A percentile compares a stretch with the other conserved stretches of the same genome.
Conservation (phyloP, 768 basidiomycete genomes). For the Suillus placidus region DNA sequence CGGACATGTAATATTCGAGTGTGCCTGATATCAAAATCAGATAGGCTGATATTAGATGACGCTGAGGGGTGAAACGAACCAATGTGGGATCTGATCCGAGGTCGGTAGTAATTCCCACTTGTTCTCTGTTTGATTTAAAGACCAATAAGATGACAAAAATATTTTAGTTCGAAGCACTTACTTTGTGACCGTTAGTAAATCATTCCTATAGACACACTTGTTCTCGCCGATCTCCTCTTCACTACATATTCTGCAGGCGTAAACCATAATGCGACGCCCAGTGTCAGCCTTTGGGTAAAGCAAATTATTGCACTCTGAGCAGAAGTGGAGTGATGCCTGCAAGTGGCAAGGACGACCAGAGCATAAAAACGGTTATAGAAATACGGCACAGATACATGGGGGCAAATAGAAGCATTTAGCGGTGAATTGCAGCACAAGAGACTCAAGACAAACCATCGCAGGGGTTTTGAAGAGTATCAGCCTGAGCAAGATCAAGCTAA, state of each 20-base stretch:
- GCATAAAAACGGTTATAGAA: not conserved
- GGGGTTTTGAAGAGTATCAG: not conserved
- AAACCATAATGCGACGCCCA: constrained; percentile 82
- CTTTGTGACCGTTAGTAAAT: constrained; percentile 93
- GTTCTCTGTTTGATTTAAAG: constrained; percentile 61
- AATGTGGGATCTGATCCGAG: constrained; percentile 88
- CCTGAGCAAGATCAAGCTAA: constrained; percentile 16
- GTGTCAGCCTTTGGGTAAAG: constrained; percentile 93
- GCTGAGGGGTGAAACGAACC: constrained; percentile 42
- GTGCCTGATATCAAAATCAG: constrained; percentile 53
- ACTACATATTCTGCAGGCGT: constrained; percentile 87
- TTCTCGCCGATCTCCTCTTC: constrained; percentile 87
- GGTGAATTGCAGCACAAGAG: constrained; percentile 9
- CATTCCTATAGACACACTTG: constrained; percentile 91
- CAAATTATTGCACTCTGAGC: constrained; percentile 93
- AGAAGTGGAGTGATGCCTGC: constrained; percentile 87
- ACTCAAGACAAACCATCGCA: constrained; percentile 29
- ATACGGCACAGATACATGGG: not conserved
- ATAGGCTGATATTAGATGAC: not conserved
- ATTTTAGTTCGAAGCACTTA: constrained; percentile 36
- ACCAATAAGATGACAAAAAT: constrained; percentile 9
- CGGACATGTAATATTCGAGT: constrained; percentile 84
- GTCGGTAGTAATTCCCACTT: constrained; percentile 89
- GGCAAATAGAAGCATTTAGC: constrained; percentile 17
- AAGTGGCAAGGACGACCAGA: not conserved